Base-by-base conservation (phyloP, 2,329 filamentous ascomycete genomes). In the Colletotrichum tropicicola region DNA sequence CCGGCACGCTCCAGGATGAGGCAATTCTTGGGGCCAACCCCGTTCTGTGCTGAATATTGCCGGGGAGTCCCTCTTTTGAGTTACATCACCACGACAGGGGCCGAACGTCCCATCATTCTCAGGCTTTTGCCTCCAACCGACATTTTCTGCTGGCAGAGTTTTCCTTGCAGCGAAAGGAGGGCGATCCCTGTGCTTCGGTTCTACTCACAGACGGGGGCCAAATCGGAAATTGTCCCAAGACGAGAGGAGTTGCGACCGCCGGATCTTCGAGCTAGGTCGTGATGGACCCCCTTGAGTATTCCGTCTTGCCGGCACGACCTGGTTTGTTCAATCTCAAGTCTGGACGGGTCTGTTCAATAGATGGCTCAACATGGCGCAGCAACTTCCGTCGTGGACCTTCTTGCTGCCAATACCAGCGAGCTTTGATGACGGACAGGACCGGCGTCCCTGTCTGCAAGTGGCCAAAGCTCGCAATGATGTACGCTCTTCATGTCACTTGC, bases 401-500 rank as follows among this genome's bases (percentile, higher is more conserved):
- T n/a, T 49, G 19, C 43, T 19, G 23, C 43, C 49, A 60, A 60
- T 52, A 27, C 30, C 19, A 41, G 32, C 39, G 39, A 48, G 28
- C 3, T 25, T 41, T 48, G 25, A 65, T 49, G 61, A 49, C 48
- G 56, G 57, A 17, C 56, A 60, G 41, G 49, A 35, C 41, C 39
- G 28, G 15, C 32, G 30, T 47, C 47, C 39, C 48, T 47, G 41
- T 32, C 8, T 23, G 12, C 13, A 35, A 15, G 17, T 61, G 49
- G 62, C 30, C 57, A 44, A 44, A 65, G 57, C 62, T 61, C 23
- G 49, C 13, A 9, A 32, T 44, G 48, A 61, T 61, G 49, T 9
- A 41, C 43, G 39, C 25, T 27, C 44, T 15, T 37, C 44, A 17
- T 49, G 43, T 19, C 32, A 39, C 45, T 53, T 47, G 28, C 30